A percentile compares a stretch with the other conserved stretches of the same genome.
phyloP scores from a whole-genome alignment of 176 grass and related monocot genomes.

The Canna indica region DNA sequence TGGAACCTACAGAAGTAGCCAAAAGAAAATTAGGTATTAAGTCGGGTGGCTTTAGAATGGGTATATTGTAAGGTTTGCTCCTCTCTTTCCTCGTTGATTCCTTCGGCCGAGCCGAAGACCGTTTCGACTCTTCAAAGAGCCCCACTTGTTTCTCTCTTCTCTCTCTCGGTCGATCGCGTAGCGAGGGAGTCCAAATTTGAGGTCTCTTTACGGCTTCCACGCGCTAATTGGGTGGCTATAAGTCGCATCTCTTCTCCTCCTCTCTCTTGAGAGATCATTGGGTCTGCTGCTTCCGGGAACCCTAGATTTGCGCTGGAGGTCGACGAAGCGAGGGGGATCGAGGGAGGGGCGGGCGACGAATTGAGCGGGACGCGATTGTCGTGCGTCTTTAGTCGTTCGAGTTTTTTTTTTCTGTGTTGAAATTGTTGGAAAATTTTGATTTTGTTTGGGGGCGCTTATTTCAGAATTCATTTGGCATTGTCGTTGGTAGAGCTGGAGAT shows the following conservation, averaged over 20 bases:
- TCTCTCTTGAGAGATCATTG: background rate
- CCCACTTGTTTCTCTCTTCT: background rate
- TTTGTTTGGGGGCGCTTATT: background rate
- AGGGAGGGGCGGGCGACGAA: background rate
- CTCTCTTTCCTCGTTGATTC: too few relatives aligned
- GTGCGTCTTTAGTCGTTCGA: background rate
- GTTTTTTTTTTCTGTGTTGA: background rate
- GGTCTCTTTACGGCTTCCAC: background rate
- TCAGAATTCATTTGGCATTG: background rate
- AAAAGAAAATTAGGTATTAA: too few relatives aligned
- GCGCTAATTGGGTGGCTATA: background rate
- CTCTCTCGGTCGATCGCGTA: background rate
- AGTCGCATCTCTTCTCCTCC: background rate
- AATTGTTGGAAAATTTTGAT: background rate
- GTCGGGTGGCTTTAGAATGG: too few relatives aligned
- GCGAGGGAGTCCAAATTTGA: background rate
- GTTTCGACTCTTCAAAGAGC: too few relatives aligned
- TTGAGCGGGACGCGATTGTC: background rate
- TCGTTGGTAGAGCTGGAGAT: background rate
- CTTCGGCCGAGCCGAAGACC: too few relatives aligned
- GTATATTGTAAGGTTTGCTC: too few relatives aligned
- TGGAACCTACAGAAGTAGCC: too few relatives aligned
- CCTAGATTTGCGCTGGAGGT: background rate
- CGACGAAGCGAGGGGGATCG: background rate
- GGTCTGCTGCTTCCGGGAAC: background rate